Evolutionary conservation across 2,329 filamentous ascomycete genomes (phyloP).

Genomic region (Ophiocordyceps sinensis): DNA sequence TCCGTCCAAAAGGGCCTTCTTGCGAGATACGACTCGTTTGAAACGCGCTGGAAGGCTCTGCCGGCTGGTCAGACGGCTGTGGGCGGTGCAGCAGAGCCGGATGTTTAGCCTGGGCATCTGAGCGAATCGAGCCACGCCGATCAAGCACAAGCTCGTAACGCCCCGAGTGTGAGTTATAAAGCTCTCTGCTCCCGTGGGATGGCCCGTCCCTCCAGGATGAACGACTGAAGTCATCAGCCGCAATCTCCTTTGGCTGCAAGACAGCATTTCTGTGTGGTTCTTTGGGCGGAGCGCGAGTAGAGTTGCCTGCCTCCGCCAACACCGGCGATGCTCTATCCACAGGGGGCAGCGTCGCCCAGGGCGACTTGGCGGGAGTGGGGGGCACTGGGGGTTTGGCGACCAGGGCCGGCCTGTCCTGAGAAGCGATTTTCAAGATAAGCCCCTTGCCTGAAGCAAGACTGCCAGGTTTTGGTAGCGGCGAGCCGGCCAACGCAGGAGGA

Average conservation of each 20-base stretch:
- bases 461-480: constrained; percentile 28
- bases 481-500: constrained; percentile 18
- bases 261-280: constrained; percentile 43
- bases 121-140: constrained; percentile 54
- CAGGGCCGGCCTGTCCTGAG: constrained; percentile 55
- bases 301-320: constrained; percentile 37
- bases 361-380: constrained; percentile 66
- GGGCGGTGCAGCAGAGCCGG: constrained; percentile 69
- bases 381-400: constrained; percentile 56
- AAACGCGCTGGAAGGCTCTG: constrained; percentile 76
- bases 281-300: constrained; percentile 33
- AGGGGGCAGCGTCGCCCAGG: constrained; percentile 78
- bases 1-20: constrained; percentile 54
- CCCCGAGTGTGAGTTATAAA: constrained; percentile 92
- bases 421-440: constrained; percentile 47
- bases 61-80: constrained; percentile 47
- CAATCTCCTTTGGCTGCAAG: constrained; percentile 60
- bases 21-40: constrained; percentile 60
- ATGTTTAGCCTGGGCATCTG: constrained; percentile 53
- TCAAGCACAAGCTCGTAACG: constrained; percentile 82
- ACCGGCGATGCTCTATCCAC: constrained; percentile 68
- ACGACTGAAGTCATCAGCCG: constrained; percentile 84
- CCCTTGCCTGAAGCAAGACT: constrained; percentile 41
- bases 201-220: constrained; percentile 64
- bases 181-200: constrained; percentile 50